phyloP scores from a whole-genome alignment of 2,329 filamentous ascomycete species.

The Huntiella omanensis region DNA sequence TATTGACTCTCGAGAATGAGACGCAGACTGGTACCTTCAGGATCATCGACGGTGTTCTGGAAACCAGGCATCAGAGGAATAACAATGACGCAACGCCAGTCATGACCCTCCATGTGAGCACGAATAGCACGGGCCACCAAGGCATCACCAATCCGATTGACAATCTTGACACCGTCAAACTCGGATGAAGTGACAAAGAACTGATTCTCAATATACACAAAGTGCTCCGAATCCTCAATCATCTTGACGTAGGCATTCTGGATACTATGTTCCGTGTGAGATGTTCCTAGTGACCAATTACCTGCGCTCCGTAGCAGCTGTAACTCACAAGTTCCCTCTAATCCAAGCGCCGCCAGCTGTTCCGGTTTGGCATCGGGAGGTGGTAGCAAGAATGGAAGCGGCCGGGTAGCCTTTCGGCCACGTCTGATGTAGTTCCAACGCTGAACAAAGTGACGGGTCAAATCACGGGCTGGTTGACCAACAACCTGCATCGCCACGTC shows the following conservation, averaged over 20 bases:
- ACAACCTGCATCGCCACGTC: conserved; percentile 97
- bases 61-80: conserved; percentile 98
- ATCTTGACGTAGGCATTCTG: conserved; percentile 88
- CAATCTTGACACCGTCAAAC: conserved; percentile 69
- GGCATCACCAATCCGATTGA: conserved; percentile 87
- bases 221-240: conserved; percentile 89
- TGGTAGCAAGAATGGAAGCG: conserved; percentile 80
- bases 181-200: conserved; percentile 93
- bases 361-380: conserved; percentile 78
- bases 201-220: conserved; percentile 97
- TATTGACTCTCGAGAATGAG: conserved; percentile 96
- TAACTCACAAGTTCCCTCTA: conserved; percentile 88
- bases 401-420: conserved; percentile 79
- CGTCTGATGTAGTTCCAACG: conserved; percentile 94
- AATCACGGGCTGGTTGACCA: conserved; percentile 80
- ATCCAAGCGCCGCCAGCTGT: conserved; percentile 70
- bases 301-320: conserved; percentile 84
- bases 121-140: conserved; percentile 79
- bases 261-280: conserved; percentile 80
- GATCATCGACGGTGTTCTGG: conserved; percentile 85
- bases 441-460: conserved; percentile 92
- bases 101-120: conserved; percentile 64
- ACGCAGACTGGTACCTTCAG: conserved; percentile 84
- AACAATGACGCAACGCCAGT: conserved; percentile 77
- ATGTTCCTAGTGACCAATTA: conserved; percentile 81